Percentiles rank a stretch among this genome's conserved stretches.
Evolutionary conservation across 2,329 filamentous ascomycete genomes (phyloP).

Genomic region (Didymella arachidicola): DNA sequence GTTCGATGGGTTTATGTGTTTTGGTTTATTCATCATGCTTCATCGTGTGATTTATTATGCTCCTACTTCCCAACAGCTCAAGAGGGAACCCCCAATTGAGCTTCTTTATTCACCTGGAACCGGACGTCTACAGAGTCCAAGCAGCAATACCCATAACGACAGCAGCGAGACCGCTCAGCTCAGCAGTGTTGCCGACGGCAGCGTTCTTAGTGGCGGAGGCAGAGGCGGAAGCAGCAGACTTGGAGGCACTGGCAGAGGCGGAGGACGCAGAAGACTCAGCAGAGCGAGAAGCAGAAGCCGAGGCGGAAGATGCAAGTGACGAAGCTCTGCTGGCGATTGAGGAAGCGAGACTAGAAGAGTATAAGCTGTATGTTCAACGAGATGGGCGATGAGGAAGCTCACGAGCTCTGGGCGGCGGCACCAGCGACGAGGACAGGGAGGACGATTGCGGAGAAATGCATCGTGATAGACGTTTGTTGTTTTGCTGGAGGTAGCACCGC

Average conservation of each 20-base stretch:
- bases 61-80: neutral
- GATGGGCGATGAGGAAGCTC: neutral
- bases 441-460: conserved; percentile 15
- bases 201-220: conserved; percentile 16
- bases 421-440: conserved; percentile 14
- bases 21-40: neutral
- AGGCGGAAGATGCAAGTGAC: conserved; percentile 4
- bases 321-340: conserved; percentile 2
- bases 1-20: neutral
- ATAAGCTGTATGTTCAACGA: neutral
- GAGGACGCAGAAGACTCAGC: neutral
- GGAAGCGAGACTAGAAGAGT: neutral
- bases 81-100: no score
- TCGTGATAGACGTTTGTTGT: conserved; percentile 3
- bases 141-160: conserved; percentile 25
- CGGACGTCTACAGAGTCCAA: conserved; percentile 22
- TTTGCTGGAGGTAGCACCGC: neutral
- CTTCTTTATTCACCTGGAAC: neutral
- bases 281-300: conserved; percentile 1
- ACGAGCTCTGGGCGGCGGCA: conserved; percentile 20
- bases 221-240: conserved; percentile 10
- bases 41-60: neutral
- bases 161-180: conserved; percentile 24
- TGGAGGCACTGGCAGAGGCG: conserved; percentile 9
- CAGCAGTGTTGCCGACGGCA: conserved; percentile 11